Percentiles rank a stretch among this genome's conserved stretches.
Evolutionary conservation across 495 filamentous ascomycete species (phyloP).

Genomic region (Thermochaetoides thermophila): DNA sequence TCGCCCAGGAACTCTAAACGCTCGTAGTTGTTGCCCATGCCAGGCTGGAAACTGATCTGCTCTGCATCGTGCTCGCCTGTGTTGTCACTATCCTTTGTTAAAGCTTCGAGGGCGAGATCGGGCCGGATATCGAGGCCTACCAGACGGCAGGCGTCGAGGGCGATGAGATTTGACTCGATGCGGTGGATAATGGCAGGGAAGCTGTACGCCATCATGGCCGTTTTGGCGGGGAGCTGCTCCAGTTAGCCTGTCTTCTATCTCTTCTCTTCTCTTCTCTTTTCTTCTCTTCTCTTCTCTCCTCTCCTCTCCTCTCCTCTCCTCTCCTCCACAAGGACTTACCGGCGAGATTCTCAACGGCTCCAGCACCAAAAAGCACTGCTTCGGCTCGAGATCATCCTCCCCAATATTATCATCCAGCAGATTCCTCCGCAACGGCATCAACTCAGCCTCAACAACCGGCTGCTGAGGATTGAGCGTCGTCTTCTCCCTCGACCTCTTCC

Average conservation of each 20-base stretch:
- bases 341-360: constrained; percentile 53
- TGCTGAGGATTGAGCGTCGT: constrained; percentile 42
- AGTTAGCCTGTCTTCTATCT: no score
- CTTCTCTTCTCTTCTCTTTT: no score
- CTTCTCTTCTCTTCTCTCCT: no score
- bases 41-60: constrained; percentile 61
- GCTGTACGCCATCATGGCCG: constrained; percentile 51
- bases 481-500: constrained; percentile 15
- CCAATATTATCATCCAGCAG: constrained; percentile 48
- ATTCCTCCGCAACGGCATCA: constrained; percentile 63
- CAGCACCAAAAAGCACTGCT: constrained; percentile 33
- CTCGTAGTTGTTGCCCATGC: constrained; percentile 97
- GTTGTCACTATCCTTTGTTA: constrained; percentile 93
- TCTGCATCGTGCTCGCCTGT: constrained; percentile 59
- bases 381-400: constrained; percentile 19
- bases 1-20: constrained; percentile 89
- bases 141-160: constrained; percentile 46
- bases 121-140: constrained; percentile 44
- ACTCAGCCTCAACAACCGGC: constrained; percentile 62
- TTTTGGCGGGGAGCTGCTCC: constrained; percentile 45
- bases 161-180: constrained; percentile 69
- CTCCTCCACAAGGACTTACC: no score
- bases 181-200: constrained; percentile 77
- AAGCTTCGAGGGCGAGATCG: constrained; percentile 66
- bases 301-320: no score